Base-by-base conservation (phyloP, 805 yeast genomes). In the Metschnikowia proteae region DNA sequence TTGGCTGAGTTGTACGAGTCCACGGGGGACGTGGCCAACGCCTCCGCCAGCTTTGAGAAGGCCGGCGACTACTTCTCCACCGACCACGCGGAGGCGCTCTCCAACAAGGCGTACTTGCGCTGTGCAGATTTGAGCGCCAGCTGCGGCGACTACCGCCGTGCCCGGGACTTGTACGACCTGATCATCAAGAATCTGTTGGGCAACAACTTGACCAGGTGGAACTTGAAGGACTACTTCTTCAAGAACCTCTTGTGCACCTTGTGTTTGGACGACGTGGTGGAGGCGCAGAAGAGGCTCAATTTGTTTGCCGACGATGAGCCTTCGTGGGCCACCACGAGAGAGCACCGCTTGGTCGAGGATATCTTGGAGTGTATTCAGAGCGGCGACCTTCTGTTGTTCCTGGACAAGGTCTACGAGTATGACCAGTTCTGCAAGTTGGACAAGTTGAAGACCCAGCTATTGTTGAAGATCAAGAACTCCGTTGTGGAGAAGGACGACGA, bases 11-110 rank as follows among this genome's bases (percentile, higher is more conserved):
- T 92, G 40, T 88, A 87, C 62, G 98, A 92, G 67, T 78, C 79
- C 40, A 70, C 88, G 22, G 78, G 78, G 43, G 92, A 91, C 60
- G 66, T 72, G 30, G 71, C 75, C 25, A 79, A 79, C 56, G 97
- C 99, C 5, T 77, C 85, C 46, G 75, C 75, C 47, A 81, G 90
- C 28, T 57, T 50, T 42, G 96, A 90, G 62, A 87, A 85, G 59
- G 97, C 99, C 8, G 97, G 96, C 36, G 98, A 94, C 61, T 94
- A 97, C 91, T 91, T 86, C 63, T 79, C 82, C 47, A 88, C 92
- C 53, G 99, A 94, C 68, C 91, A 89, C 50, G 97, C 98, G 0
- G 86, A 85, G 54, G 96, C 97, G 6, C 66, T 92, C 48, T 81
- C 96, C 26, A 90, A 84, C 68, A 94, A 94, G 71, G 91, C 95